These are phyloP conservation scores for Camelina sativa DNA, from an alignment of 345 rosid species.

Conservation along the genomic window DNA sequence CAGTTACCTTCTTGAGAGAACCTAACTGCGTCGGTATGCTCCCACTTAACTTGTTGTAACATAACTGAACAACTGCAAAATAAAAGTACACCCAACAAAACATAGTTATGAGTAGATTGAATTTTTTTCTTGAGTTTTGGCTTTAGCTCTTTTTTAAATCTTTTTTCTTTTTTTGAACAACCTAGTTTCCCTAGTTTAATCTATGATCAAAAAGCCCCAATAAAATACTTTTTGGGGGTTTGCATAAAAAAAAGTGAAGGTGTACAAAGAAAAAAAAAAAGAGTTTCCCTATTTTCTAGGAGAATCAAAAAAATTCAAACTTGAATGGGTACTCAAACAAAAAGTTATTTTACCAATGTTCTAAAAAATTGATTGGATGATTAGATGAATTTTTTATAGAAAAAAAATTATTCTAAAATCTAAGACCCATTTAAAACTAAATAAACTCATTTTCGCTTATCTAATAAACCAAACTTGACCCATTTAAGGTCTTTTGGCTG, in stretches of 20 bases:
- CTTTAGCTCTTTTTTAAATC: too few relatives aligned
- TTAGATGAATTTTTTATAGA: background rate
- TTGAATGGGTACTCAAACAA: background rate
- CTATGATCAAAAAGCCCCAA: background rate
- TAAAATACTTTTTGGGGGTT: background rate
- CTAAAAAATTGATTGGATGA: background rate
- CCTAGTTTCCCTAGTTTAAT: too few relatives aligned
- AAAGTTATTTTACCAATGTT: background rate
- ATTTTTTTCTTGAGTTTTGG: background rate
- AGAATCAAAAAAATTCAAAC: background rate
- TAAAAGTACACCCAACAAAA: background rate
- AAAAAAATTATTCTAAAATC: background rate
- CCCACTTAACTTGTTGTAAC: constrained; percentile 83
- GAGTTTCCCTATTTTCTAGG: background rate
- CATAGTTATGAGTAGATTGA: background rate
- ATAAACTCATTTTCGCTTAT: background rate
- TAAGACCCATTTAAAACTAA: background rate
- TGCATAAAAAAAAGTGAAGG: background rate
- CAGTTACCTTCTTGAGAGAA: constrained; percentile 64
- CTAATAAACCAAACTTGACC: constrained; percentile 24
- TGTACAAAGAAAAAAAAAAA: background rate
- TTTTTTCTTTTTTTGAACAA: too few relatives aligned
- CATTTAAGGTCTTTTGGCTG: constrained; percentile 14
- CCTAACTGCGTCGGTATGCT: constrained; percentile 83
- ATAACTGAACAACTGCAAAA: constrained; percentile 78